Evolutionary conservation across 139 green algal species (phyloP).

Genomic region (Haematococcus lacustris): DNA sequence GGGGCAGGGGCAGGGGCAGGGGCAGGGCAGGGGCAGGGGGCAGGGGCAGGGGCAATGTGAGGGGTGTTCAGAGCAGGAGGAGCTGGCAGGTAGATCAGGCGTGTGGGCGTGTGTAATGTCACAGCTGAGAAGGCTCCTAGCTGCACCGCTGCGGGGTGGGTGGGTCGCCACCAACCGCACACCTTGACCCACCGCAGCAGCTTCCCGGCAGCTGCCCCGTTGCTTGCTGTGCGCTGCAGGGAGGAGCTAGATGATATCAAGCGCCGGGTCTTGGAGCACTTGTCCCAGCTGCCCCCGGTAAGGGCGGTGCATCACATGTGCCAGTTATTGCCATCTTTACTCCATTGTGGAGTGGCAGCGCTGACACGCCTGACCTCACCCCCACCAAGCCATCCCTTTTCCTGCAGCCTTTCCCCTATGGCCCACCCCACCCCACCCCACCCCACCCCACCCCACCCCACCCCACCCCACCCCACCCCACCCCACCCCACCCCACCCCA

Average conservation of each 20-base stretch:
- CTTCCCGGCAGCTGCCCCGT: too few relatives aligned
- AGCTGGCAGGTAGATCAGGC: too few relatives aligned
- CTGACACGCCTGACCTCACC: not conserved
- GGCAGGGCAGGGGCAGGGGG: not conserved
- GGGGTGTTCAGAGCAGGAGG: too few relatives aligned
- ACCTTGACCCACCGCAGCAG: not conserved
- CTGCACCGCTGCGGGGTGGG: not conserved
- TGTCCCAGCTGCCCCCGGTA: constrained; percentile 55
- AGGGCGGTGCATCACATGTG: not conserved
- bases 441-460: not conserved
- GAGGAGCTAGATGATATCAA: constrained; percentile 75
- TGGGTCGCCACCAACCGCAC: not conserved
- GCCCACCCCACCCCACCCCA: not conserved
- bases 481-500: not conserved
- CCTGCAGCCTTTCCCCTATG: not conserved
- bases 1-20: too few relatives aligned
- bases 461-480: not conserved
- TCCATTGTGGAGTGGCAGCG: not conserved
- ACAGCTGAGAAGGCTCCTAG: not conserved
- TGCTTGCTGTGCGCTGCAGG: constrained; percentile 5
- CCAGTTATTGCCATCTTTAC: not conserved
- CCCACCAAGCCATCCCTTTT: not conserved
- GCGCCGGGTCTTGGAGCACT: constrained; percentile 54
- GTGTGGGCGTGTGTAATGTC: not conserved
- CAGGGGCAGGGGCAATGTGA: too few relatives aligned